A percentile compares a stretch with the other conserved stretches of the same genome.
These are phyloP conservation scores for Arthrobotrys musiformis DNA, from an alignment of 2,329 filamentous ascomycete genomes.

Conservation along the genomic window DNA sequence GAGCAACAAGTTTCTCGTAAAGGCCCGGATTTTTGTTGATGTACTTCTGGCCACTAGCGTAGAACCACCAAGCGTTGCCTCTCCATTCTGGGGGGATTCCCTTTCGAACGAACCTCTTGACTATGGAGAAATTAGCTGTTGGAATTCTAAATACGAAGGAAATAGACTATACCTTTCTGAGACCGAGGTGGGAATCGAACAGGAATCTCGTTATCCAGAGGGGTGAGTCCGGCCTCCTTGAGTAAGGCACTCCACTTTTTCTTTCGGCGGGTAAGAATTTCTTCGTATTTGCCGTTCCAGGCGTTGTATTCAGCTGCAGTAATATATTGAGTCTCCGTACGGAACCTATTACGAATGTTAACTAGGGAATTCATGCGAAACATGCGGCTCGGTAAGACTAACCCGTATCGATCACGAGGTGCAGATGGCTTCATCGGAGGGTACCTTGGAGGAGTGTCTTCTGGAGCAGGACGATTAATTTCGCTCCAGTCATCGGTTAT, in stretches of 20 bases:
- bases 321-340: constrained; percentile 84
- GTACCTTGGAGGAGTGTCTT: constrained; percentile 48
- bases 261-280: constrained; percentile 77
- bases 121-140: constrained; percentile 21
- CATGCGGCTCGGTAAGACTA: constrained; percentile 21
- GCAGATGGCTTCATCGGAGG: constrained; percentile 47
- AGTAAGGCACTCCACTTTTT: constrained; percentile 85
- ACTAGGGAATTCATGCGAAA: constrained; percentile 28
- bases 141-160: not conserved
- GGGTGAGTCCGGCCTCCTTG: constrained; percentile 74
- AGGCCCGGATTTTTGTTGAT: constrained; percentile 79
- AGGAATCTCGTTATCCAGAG: constrained; percentile 72
- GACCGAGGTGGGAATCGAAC: constrained; percentile 80
- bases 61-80: constrained; percentile 97
- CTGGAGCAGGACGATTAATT: constrained; percentile 37
- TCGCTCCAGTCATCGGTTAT: constrained; percentile 26
- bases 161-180: constrained; percentile 68
- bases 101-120: constrained; percentile 90
- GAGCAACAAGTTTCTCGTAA: constrained; percentile 76
- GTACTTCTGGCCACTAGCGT: constrained; percentile 85
- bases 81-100: constrained; percentile 93
- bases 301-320: constrained; percentile 79
- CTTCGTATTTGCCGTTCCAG: constrained; percentile 80
- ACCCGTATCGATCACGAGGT: constrained; percentile 60
- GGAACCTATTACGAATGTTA: constrained; percentile 74